These are phyloP conservation scores for Fraxinus nigra DNA, from an alignment of 305 asterid genomes.

Conservation along the genomic window DNA sequence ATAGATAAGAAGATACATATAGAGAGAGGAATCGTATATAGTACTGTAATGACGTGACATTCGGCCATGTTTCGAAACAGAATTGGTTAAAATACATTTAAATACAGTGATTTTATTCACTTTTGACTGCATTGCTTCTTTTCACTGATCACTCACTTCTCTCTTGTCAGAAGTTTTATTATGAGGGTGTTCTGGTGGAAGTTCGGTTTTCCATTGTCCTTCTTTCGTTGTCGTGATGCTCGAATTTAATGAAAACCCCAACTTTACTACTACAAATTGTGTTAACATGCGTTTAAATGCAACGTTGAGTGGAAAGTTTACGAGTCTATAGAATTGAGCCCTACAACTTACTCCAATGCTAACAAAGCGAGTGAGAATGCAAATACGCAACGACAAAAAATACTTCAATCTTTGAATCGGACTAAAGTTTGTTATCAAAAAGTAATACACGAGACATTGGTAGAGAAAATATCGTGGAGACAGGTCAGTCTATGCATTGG, in stretches of 20 bases:
- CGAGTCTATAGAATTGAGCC: not conserved
- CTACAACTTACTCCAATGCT: not conserved
- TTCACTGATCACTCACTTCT: not conserved
- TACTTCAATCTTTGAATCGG: no score
- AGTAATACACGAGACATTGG: not conserved
- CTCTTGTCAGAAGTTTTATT: no score
- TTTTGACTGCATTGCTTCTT: slow-evolving; percentile 3
- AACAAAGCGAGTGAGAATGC: not conserved
- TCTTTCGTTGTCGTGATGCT: not conserved
- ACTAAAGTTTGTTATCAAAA: not conserved
- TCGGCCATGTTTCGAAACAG: slow-evolving; percentile 28
- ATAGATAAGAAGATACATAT: not conserved
- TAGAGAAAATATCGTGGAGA: not conserved
- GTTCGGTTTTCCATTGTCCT: not conserved
- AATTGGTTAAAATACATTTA: slow-evolving; percentile 22
- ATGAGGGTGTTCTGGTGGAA: no score
- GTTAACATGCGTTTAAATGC: not conserved
- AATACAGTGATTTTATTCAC: not conserved
- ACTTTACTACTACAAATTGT: not conserved
- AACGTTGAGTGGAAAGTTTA: not conserved
- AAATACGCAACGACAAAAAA: not conserved
- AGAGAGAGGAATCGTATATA: not conserved
- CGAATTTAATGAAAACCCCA: not conserved
- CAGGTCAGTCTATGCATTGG: not conserved
- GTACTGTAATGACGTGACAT: slow-evolving; percentile 27